phyloP scores from a whole-genome alignment of 441 rosid genomes.

The Biscutella laevigata region DNA sequence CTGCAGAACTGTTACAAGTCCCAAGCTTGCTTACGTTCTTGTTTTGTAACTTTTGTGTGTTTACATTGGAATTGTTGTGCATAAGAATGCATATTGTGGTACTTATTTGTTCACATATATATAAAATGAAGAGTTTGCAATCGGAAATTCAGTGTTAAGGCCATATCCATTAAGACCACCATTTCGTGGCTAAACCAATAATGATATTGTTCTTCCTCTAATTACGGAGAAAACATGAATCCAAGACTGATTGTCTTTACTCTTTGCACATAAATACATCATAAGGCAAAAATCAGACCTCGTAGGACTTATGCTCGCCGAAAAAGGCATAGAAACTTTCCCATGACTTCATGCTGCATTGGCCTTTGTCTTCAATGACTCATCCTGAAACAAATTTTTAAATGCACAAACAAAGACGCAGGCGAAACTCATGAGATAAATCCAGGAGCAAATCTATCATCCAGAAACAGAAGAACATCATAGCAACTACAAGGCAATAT shows the following conservation, averaged over 20 bases:
- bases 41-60: background rate
- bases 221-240: constrained; percentile 5
- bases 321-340: background rate
- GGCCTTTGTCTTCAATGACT: constrained; percentile 28
- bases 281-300: constrained; percentile 1
- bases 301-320: background rate
- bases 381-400: constrained; percentile 28
- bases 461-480: background rate
- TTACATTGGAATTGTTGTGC: background rate
- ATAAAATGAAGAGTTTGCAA: background rate
- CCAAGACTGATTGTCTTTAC: background rate
- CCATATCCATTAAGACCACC: background rate
- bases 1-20: background rate
- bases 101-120: background rate
- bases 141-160: background rate
- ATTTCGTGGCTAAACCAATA: background rate
- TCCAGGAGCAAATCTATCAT: constrained; percentile 1
- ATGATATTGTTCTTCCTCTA: background rate
- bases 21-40: background rate
- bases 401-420: background rate
- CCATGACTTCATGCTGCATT: constrained; percentile 23
- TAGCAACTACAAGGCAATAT: background rate
- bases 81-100: constrained; percentile 11
- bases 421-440: background rate
- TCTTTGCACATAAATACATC: constrained; percentile 3